These are phyloP conservation scores for Dryas alaskensis DNA, from an alignment of 306 rosid species.

Conservation along the genomic window DNA sequence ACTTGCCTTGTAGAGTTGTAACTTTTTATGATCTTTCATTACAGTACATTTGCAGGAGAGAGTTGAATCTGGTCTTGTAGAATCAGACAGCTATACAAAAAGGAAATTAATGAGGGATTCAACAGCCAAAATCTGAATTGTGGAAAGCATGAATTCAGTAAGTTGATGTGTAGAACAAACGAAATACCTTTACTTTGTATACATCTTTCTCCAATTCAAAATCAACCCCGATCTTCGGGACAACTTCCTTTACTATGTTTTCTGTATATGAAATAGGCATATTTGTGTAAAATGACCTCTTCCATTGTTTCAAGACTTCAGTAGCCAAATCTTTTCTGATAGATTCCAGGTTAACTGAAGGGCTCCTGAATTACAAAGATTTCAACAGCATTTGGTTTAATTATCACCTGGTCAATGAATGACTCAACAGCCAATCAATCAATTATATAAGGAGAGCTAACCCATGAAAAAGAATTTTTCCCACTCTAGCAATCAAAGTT, in stretches of 20 bases:
- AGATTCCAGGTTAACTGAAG: slow-evolving; percentile 26
- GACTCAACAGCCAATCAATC: neutral
- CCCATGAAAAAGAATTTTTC: slow-evolving; percentile 44
- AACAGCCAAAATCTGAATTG: neutral
- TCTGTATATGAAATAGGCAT: slow-evolving; percentile 37
- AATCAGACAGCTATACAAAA: slow-evolving; percentile 33
- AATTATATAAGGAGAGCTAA: slow-evolving; percentile 3
- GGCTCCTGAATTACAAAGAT: slow-evolving; percentile 23
- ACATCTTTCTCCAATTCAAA: slow-evolving; percentile 42
- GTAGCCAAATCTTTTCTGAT: neutral
- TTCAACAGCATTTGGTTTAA: neutral
- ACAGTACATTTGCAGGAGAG: slow-evolving; percentile 41
- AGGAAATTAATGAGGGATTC: slow-evolving; percentile 3
- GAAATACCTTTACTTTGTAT: slow-evolving; percentile 43
- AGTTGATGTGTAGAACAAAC: neutral
- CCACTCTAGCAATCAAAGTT: slow-evolving; percentile 35
- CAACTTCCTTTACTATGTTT: slow-evolving; percentile 23
- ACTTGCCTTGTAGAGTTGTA: slow-evolving; percentile 42
- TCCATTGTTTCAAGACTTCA: slow-evolving; percentile 21
- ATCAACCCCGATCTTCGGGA: slow-evolving; percentile 26
- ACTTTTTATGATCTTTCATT: slow-evolving; percentile 31
- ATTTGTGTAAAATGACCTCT: slow-evolving; percentile 35
- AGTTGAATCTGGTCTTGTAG: slow-evolving; percentile 25
- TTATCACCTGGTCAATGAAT: neutral
- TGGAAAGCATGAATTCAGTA: neutral